These are phyloP conservation scores for Fusarium sp. DNA, from an alignment of 2,329 filamentous ascomycete species.

Conservation along the genomic window DNA sequence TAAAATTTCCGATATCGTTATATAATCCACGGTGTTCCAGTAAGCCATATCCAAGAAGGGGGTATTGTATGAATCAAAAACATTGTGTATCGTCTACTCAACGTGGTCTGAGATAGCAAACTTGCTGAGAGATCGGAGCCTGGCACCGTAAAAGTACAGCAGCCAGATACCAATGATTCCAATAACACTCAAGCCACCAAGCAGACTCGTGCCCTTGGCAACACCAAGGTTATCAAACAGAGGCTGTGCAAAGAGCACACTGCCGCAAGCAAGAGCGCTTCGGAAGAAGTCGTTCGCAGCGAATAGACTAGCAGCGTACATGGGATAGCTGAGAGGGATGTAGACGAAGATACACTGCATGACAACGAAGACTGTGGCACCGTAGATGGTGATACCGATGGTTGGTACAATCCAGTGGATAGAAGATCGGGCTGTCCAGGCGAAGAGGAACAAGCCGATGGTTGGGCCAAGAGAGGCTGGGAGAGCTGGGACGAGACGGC, in stretches of 20 bases:
- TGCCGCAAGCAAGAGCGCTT: slow-evolving; percentile 68
- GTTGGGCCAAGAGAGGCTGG: slow-evolving; percentile 64
- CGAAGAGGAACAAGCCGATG: slow-evolving; percentile 71
- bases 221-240: slow-evolving; percentile 71
- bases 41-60: background rate
- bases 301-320: slow-evolving; percentile 69
- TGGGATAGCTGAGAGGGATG: slow-evolving; percentile 66
- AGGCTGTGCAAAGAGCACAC: slow-evolving; percentile 69
- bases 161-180: slow-evolving; percentile 69
- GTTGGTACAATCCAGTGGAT: slow-evolving; percentile 68
- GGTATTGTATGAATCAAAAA: background rate
- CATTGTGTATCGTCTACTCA: slow-evolving; percentile 15
- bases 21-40: background rate
- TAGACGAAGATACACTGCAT: slow-evolving; percentile 72
- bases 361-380: slow-evolving; percentile 63
- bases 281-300: slow-evolving; percentile 71
- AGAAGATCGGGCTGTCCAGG: slow-evolving; percentile 64
- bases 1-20: slow-evolving; percentile 1
- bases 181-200: slow-evolving; percentile 66
- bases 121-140: slow-evolving; percentile 65
- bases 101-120: slow-evolving; percentile 60
- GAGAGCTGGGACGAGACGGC: slow-evolving; percentile 67
- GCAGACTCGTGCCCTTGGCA: slow-evolving; percentile 65
- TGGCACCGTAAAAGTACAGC: slow-evolving; percentile 68
- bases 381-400: slow-evolving; percentile 68